Evolutionary conservation across 768 basidiomycete species (phyloP), one percentile per base, ranked within the genome.

Genomic region (Kwoniella europaea): DNA sequence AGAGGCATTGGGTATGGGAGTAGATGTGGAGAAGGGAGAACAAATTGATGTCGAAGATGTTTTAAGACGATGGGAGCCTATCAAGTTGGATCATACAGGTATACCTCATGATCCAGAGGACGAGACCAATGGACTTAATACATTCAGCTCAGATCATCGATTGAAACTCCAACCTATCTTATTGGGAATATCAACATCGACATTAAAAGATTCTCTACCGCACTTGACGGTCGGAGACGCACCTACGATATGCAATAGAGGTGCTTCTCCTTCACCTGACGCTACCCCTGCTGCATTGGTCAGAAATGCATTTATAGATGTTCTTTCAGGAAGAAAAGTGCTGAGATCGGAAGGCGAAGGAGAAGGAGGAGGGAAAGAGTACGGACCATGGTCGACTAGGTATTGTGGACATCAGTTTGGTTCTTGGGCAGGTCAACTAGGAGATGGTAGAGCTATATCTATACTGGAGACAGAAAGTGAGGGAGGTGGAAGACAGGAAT

Each of bases 381-480:
- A 91, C 75, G 89, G 89, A 3, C 91, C 96, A 0, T 98, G 93
- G 92, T 90, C 92, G 4, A 86, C 94, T 41, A 87, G 94, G 16
- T 98, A 98, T 81, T 93, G 91, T 72, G 95, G 94, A 0, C 81
- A 83, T 70, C 82, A 83, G 69, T 84, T 85, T 56, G 83, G 83
- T 5, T 29, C 57, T 2, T 98, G 91, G 90, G 95, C 97, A 0
- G 94, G 94, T 27, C 97, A 98, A 80, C 87, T 99, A 4, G 97
- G 97, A 13, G 96, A 98, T 77, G 97, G 97, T 0, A 88, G 97
- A 18, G 96, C 97, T 0, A 92, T 93, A n/a, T 92, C 92, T 10
- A 88, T 99, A 62, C 84, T 92, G 67, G 89, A 90, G n/a, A 93
- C 92, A 0, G 89, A 91, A 0, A 90, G 92, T 69, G 90, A 90